Evolutionary conservation across 2,329 filamentous ascomycete species (phyloP).

Genomic region (Pyrenochaeta sp.): DNA sequence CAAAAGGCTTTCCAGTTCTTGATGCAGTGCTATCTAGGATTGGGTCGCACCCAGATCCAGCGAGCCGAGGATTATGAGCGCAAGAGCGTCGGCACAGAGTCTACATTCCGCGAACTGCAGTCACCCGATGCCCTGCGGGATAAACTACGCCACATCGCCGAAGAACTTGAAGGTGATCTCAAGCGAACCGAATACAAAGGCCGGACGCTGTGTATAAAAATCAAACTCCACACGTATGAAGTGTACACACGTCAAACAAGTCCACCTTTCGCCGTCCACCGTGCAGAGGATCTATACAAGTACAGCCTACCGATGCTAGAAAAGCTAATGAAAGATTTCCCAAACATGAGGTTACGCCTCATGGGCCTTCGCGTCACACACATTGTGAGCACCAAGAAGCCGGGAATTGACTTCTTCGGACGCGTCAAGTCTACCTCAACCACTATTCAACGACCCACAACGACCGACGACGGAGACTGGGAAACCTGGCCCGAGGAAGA

Average conservation of each 20-base stretch:
- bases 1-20: conserved; percentile 91
- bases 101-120: conserved; percentile 83
- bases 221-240: conserved; percentile 94
- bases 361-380: conserved; percentile 91
- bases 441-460: conserved; percentile 15
- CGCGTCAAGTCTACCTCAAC: conserved; percentile 31
- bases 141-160: conserved; percentile 81
- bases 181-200: conserved; percentile 82
- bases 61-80: conserved; percentile 89
- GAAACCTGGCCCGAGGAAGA: conserved; percentile 74
- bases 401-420: conserved; percentile 83
- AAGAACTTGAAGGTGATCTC: conserved; percentile 88
- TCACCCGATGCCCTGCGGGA: conserved; percentile 72
- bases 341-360: conserved; percentile 78
- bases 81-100: conserved; percentile 93
- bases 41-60: conserved; percentile 84
- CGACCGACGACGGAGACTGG: conserved; percentile 60
- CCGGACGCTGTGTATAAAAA: conserved; percentile 87
- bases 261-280: conserved; percentile 73
- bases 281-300: conserved; percentile 83
- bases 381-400: conserved; percentile 84
- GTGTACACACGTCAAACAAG: conserved; percentile 84
- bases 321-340: conserved; percentile 84
- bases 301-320: conserved; percentile 81
- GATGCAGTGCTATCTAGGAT: conserved; percentile 80